Evolutionary conservation across 495 filamentous ascomycete genomes (phyloP).

Genomic region (Tuber calosporum): DNA sequence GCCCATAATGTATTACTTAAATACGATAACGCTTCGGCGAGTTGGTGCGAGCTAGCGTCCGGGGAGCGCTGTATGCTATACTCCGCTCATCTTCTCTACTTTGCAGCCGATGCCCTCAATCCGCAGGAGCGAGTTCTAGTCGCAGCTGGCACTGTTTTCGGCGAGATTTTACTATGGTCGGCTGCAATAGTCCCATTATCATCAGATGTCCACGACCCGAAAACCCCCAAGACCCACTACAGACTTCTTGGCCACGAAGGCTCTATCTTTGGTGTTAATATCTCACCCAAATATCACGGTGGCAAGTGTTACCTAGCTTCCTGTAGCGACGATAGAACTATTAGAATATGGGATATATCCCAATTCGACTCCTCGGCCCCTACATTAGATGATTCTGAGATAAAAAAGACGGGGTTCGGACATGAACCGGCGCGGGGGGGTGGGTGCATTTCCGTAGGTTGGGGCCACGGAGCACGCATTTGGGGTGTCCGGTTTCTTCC

Average conservation of each 20-base stretch:
- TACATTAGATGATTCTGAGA: constrained; percentile 41
- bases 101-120: constrained; percentile 39
- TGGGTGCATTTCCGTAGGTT: constrained; percentile 55
- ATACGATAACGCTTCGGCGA: constrained; percentile 37
- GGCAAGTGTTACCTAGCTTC: constrained; percentile 63
- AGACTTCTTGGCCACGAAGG: constrained; percentile 86
- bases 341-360: constrained; percentile 80
- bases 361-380: constrained; percentile 42
- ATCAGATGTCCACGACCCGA: neutral
- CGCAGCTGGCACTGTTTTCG: constrained; percentile 85
- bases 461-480: constrained; percentile 82
- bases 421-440: constrained; percentile 1
- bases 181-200: constrained; percentile 44
- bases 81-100: constrained; percentile 58
- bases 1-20: constrained; percentile 73
- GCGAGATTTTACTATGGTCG: constrained; percentile 87
- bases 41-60: constrained; percentile 47
- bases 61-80: constrained; percentile 83
- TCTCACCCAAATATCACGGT: constrained; percentile 55
- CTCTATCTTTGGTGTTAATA: constrained; percentile 79
- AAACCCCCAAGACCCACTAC: constrained; percentile 50
- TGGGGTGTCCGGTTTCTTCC: constrained; percentile 70
- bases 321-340: constrained; percentile 90
- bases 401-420: constrained; percentile 43
- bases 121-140: constrained; percentile 57